Conservation (phyloP, 176 grass and related monocot genomes). For the Ananas comosus region DNA sequence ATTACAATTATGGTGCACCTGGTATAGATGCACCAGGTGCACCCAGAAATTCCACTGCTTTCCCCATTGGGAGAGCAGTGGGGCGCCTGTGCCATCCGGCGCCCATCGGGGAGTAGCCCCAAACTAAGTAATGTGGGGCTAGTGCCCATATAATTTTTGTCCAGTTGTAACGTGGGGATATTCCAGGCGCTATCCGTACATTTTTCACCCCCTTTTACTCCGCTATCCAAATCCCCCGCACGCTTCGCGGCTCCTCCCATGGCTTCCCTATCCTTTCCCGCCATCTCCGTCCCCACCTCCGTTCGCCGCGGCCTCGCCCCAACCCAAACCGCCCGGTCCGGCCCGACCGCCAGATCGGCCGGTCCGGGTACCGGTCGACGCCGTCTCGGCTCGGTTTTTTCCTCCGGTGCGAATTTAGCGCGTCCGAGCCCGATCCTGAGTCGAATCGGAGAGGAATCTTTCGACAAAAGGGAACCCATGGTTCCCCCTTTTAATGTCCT, state of each 20-base stretch:
- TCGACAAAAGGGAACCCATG: conserved; percentile 40
- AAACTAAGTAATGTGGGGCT: too few relatives aligned
- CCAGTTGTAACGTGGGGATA: too few relatives aligned
- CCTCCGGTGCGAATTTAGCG: conserved; percentile 22
- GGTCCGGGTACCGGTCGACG: background rate
- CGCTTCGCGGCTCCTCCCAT: background rate
- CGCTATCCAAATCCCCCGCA: background rate
- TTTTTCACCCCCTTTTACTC: too few relatives aligned
- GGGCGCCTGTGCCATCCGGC: too few relatives aligned
- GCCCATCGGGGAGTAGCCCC: too few relatives aligned
- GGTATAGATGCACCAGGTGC: too few relatives aligned
- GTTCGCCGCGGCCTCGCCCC: background rate
- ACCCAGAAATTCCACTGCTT: too few relatives aligned
- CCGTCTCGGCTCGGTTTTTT: background rate
- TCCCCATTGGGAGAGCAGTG: too few relatives aligned
- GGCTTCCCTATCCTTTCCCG: conserved; percentile 14
- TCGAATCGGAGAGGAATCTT: conserved; percentile 19
- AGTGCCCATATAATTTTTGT: too few relatives aligned
- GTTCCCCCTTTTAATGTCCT: conserved; percentile 74
- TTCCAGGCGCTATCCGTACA: too few relatives aligned
- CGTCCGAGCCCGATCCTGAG: conserved; percentile 3
- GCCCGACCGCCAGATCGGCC: background rate
- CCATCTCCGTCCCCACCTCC: background rate
- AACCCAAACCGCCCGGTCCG: background rate
- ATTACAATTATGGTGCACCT: too few relatives aligned